Evolutionary conservation across 352 stramenopile genomes (phyloP), one percentile per base, ranked within the genome.

Genomic region (Phytophthora niederhauseri): DNA sequence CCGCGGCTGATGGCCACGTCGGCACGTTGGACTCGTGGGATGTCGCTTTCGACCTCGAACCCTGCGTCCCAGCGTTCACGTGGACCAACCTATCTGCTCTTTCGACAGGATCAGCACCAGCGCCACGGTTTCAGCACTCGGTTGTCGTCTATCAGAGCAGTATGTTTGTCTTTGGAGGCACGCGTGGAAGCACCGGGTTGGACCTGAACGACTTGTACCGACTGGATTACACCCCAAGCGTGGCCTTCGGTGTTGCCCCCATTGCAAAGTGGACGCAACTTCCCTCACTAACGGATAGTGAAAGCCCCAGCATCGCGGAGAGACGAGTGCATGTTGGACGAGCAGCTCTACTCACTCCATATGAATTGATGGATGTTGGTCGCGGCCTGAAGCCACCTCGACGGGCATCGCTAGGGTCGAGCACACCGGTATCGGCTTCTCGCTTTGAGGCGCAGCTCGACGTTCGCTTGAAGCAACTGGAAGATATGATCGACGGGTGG

Each of bases 161-260:
- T 26, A 84, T 94, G 78, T 94, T 94, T 60, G 66, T 93, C n/a
- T 89, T 76, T 24, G 86, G 84, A 20, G 86, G 86, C 12, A 61
- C 66, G 45, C 82, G 58, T 24, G 75, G 69, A 5, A 41, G n/a
- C 1, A 75, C 73, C n/a, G 65, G 72, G 0, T 55, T 71, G 41
- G 66, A 75, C 11, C 43, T 89, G 20, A 74, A 67, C 6, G 85
- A 94, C 64, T 56, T 94, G 5, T 86, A 87, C 57, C 80, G 85
- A 3, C 57, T 94, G 46, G 82, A 94, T 61, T 94, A 92, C 43
- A 72, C 66, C 0, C 52, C 74, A 0, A 73, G 46, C 3, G 57
- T 64, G 34, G 54, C 38, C 43, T 31, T 38, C 20, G 48, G 48
- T 31, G 68, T 45, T 17, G 60, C 34, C 60, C 50, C 65, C 19